Base-by-base conservation (phyloP, 1,284 basidiomycete genomes). In the Cryptococcus floricola region DNA sequence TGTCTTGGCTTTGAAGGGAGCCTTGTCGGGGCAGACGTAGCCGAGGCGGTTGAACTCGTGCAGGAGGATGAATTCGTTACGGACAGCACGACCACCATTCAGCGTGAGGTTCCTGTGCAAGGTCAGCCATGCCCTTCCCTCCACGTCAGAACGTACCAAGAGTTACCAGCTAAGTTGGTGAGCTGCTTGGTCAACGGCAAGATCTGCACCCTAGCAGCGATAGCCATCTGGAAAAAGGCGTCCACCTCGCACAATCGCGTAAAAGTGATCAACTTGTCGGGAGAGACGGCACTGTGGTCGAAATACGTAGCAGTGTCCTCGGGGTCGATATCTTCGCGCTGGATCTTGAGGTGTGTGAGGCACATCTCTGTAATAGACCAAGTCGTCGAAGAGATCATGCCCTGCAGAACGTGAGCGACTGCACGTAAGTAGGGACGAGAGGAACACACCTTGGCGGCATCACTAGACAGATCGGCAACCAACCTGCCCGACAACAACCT, bases 281-380 rank as follows among this genome's bases (percentile, higher is more conserved):
- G 89, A 0, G 83, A 84, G 52, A 86, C 83, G 39, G 93, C 82
- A 45, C 85, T 85, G 42, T 87, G 85, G 71, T 98, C 96, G 63
- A 99, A 88, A 78, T 91, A 97, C 58, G 83, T 83, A 16, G 91
- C 86, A 0, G 91, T 94, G 67, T 98, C 95, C 63, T 97, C 95
- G 0, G 93, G 89, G 69, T 98, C 95, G 60, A 98, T 93, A 63
- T 96, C 93, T 70, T 95, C 87, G 42, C 93, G 81, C 51, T 87
- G 85, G 57, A 84, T 83, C 62, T 89, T 87, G 63, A 99, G 84
- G 71, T 96, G 89, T 0, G 92, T 91, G 60, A 83, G 84, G 77
- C 89, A 91, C 91, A 97, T 98, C 76, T 98, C 96, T 9, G 91
- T 94, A 55, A 98, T 80, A 2, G 94, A 96, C 96, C 96, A 99